Conservation (phyloP, 2,329 filamentous ascomycete species). For the Thyridium curvatum region DNA sequence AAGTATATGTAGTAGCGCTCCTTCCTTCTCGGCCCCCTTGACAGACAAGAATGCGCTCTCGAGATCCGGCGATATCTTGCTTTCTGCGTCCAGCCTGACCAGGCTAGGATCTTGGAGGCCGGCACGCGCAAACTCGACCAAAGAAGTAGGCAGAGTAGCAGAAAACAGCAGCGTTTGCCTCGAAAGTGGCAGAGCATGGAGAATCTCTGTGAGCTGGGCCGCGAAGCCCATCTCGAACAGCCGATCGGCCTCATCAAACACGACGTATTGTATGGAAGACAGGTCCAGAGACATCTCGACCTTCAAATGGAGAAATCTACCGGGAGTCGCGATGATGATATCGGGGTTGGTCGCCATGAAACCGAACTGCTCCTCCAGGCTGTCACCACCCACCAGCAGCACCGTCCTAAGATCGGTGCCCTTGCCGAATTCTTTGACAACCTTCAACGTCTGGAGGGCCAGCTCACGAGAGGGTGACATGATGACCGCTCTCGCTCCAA, state of each 20-base stretch:
- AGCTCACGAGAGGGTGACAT: constrained; percentile 90
- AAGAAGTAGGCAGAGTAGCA: constrained; percentile 84
- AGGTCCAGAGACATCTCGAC: constrained; percentile 93
- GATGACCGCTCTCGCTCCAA: constrained; percentile 81
- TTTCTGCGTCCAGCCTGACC: constrained; percentile 86
- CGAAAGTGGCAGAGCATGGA: constrained; percentile 76
- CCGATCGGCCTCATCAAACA: constrained; percentile 74
- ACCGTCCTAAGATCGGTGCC: constrained; percentile 91
- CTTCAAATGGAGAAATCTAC: constrained; percentile 92
- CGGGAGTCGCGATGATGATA: constrained; percentile 94
- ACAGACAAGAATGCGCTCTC: constrained; percentile 92
- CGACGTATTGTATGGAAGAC: constrained; percentile 87
- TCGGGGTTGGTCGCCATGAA: constrained; percentile 93
- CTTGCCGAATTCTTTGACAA: constrained; percentile 87
- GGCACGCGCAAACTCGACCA: constrained; percentile 93
- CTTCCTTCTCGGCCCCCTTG: constrained; percentile 91
- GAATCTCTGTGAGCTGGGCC: constrained; percentile 84
- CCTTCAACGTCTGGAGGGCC: constrained; percentile 89
- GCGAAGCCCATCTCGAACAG: constrained; percentile 86
- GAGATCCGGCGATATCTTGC: constrained; percentile 93
- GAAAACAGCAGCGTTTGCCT: constrained; percentile 93
- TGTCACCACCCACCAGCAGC: constrained; percentile 89
- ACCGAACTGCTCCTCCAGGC: constrained; percentile 88
- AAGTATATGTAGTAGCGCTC: constrained; percentile 79
- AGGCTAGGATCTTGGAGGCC: constrained; percentile 89